These are phyloP conservation scores for Golubevia sp. DNA, from an alignment of 1,284 basidiomycete species.

Conservation along the genomic window DNA sequence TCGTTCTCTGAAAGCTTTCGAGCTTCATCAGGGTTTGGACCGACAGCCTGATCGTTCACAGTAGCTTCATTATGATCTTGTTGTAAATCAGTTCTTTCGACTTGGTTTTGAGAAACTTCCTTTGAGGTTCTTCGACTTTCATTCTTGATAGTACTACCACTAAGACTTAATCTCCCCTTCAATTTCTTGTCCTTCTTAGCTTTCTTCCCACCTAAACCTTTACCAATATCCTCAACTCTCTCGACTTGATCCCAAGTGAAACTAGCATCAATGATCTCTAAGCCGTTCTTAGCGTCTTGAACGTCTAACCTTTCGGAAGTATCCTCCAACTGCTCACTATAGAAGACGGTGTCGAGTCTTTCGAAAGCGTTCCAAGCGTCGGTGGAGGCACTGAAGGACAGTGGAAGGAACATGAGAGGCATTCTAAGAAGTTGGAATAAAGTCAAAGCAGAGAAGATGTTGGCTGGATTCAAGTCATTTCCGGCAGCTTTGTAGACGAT, in stretches of 20 bases:
- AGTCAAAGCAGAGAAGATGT: conserved; percentile 52
- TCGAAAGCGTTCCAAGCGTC: conserved; percentile 51
- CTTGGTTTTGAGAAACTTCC: background rate
- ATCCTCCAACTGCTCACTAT: conserved; percentile 41
- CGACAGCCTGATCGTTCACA: too few species aligned
- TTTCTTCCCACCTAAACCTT: conserved; percentile 4
- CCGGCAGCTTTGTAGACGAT: conserved; percentile 41
- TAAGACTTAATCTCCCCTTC: conserved; percentile 1
- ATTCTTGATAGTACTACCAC: background rate
- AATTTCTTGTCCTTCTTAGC: conserved; percentile 8
- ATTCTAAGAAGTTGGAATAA: conserved; percentile 57
- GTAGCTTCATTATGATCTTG: too few species aligned
- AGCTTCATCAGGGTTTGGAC: too few species aligned
- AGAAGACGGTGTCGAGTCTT: conserved; percentile 51
- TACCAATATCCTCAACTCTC: conserved; percentile 11
- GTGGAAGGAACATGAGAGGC: conserved; percentile 60
- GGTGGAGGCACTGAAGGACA: conserved; percentile 48
- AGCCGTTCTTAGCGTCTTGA: conserved; percentile 1
- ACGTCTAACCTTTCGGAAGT: conserved; percentile 7
- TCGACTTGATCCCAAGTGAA: conserved; percentile 36
- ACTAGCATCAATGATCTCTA: conserved; percentile 21
- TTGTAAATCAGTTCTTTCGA: too few species aligned
- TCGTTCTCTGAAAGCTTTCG: too few species aligned
- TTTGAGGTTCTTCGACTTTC: conserved; percentile 11
- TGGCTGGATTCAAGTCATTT: conserved; percentile 31